phyloP scores from a whole-genome alignment of 2,329 filamentous ascomycete genomes.

The Paecilomyces fulvus region DNA sequence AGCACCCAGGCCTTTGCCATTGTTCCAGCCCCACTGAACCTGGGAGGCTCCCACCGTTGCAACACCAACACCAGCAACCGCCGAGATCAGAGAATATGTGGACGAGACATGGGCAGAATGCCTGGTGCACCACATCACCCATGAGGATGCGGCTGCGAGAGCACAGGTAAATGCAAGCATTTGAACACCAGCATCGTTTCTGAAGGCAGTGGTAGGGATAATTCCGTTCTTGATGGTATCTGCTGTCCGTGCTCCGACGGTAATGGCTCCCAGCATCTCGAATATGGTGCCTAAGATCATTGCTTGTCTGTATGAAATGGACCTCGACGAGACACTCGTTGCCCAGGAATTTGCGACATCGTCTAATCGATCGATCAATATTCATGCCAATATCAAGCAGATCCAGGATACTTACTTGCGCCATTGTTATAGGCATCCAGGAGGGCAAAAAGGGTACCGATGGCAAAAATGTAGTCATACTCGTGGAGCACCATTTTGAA shows the following conservation, averaged over 20 bases:
- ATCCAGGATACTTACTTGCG: conserved; percentile 51
- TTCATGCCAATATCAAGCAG: neutral
- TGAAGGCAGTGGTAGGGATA: conserved; percentile 53
- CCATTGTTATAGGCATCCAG: conserved; percentile 73
- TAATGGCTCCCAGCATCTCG: conserved; percentile 59
- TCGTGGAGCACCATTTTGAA: conserved; percentile 50
- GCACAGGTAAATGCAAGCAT: conserved; percentile 60
- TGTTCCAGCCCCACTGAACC: conserved; percentile 63
- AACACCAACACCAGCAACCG: conserved; percentile 61
- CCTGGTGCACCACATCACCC: conserved; percentile 74
- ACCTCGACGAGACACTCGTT: conserved; percentile 72
- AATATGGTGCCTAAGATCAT: conserved; percentile 60
- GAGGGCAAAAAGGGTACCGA: conserved; percentile 67
- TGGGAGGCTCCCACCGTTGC: conserved; percentile 53
- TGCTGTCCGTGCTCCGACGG: conserved; percentile 61
- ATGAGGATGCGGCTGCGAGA: conserved; percentile 56
- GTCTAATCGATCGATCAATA: conserved; percentile 38
- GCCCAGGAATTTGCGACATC: conserved; percentile 82
- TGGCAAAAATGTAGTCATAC: conserved; percentile 65
- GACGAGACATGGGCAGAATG: conserved; percentile 67
- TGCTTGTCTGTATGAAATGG: conserved; percentile 60
- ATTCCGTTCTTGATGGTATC: conserved; percentile 75
- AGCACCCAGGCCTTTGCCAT: conserved; percentile 59
- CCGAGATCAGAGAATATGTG: conserved; percentile 62
- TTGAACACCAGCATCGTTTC: conserved; percentile 55